These are phyloP conservation scores for Zizania palustris DNA, from an alignment of 202 grass and related monocot genomes.

Conservation along the genomic window DNA sequence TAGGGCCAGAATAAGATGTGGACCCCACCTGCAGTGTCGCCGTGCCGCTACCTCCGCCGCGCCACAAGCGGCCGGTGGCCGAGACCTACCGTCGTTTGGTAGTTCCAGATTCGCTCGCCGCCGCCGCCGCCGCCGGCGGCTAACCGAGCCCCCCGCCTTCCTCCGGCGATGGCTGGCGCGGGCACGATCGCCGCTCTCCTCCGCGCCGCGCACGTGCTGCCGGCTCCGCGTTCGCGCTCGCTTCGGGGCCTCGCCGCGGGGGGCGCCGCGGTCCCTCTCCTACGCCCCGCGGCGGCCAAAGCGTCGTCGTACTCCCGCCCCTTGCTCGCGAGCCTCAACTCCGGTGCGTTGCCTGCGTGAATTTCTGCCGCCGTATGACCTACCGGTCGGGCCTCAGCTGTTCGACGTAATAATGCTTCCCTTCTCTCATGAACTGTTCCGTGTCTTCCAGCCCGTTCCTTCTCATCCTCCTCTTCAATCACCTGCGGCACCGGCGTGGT, in stretches of 20 bases:
- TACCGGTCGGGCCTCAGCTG: background rate
- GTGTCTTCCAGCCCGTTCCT: slow-evolving; percentile 35
- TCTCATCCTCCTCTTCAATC: background rate
- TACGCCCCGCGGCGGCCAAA: slow-evolving; percentile 4
- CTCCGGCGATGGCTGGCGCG: slow-evolving; percentile 33
- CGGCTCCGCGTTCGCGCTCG: slow-evolving; percentile 19
- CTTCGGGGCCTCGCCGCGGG: background rate
- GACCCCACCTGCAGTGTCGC: slow-evolving; percentile 36
- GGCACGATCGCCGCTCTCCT: slow-evolving; percentile 44
- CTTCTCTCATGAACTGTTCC: background rate
- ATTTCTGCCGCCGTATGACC: too few relatives aligned
- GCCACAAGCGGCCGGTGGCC: slow-evolving; percentile 18
- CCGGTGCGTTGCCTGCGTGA: background rate
- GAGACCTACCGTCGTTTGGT: background rate
- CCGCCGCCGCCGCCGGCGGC: background rate
- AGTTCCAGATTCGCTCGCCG: slow-evolving; percentile 1
- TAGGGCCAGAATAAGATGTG: background rate
- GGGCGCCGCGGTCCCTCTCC: background rate
- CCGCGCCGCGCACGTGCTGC: slow-evolving; percentile 38
- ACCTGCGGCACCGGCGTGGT: background rate
- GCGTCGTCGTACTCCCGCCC: slow-evolving; percentile 18
- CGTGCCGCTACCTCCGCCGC: background rate
- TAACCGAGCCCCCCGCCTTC: background rate
- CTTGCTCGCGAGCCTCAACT: slow-evolving; percentile 17
- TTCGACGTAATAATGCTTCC: slow-evolving; percentile 38